Conservation (phyloP, 2,329 filamentous ascomycete genomes). For the Beauveria sp. region DNA sequence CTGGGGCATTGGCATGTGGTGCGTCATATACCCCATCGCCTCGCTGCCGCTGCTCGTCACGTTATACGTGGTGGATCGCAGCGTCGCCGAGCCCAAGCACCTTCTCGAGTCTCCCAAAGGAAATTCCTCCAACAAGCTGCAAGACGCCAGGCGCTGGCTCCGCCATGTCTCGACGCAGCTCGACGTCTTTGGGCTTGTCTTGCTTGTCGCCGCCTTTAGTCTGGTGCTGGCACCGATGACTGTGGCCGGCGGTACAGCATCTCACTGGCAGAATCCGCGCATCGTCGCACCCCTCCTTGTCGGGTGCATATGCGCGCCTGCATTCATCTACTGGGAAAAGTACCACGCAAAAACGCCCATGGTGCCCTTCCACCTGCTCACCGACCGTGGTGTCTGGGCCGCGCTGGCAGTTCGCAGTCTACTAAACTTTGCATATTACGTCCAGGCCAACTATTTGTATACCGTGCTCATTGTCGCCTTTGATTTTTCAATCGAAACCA, state of each 20-base stretch:
- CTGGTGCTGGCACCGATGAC: constrained; percentile 45
- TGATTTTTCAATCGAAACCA: constrained; percentile 44
- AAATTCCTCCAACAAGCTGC: neutral
- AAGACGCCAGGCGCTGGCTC: neutral
- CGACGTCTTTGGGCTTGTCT: constrained; percentile 41
- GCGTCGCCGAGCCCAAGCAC: constrained; percentile 5
- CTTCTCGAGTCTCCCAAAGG: neutral
- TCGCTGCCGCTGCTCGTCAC: constrained; percentile 45
- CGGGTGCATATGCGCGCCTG: constrained; percentile 40
- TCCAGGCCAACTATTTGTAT: constrained; percentile 53
- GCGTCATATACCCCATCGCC: constrained; percentile 50
- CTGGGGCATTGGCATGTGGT: constrained; percentile 60
- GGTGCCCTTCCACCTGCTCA: constrained; percentile 49
- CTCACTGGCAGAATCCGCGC: constrained; percentile 42
- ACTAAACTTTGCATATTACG: constrained; percentile 46
- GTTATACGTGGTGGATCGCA: constrained; percentile 26
- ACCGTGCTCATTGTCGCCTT: constrained; percentile 52
- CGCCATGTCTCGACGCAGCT: constrained; percentile 48
- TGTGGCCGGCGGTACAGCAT: constrained; percentile 39
- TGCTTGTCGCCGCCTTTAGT: constrained; percentile 37
- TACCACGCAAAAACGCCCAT: constrained; percentile 41
- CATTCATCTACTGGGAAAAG: constrained; percentile 47
- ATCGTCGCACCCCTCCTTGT: constrained; percentile 44
- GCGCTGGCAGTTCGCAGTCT: constrained; percentile 46
- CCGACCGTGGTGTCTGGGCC: constrained; percentile 54